Base-by-base conservation (phyloP, 345 rosid species). In the Pugionium cornutum region DNA sequence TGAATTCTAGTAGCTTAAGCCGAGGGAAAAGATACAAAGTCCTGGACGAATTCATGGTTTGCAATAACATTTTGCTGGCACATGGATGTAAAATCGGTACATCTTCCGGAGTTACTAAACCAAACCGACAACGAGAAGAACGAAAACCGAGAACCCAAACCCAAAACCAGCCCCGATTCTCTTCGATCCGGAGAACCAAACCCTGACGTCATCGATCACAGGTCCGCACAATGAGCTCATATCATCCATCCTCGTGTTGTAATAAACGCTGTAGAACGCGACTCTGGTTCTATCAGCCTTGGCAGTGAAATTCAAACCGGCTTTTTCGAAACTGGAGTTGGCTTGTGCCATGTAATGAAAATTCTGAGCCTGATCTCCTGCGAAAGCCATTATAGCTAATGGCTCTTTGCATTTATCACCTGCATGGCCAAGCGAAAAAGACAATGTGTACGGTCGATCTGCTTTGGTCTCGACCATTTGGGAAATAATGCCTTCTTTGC, bases 141-240 rank as follows among this genome's bases (percentile, higher is more conserved):
- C 64, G 28, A 75, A 31, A 30, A 56, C 68, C 78, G 69, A 80
- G 44, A 80, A 18, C 30, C 58, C 74, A 39, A 79, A 30, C 45
- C 76, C 83, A 3, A 82, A 37, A 11, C 78, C 72, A 7, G 77
- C 72, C 3, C 74, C 73, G n/a, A 65, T n/a, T 35, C 57, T 80
- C 10, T 69, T 11, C 4, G 86, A 79, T 30, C 76, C 78, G 0
- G 96, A 81, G 69, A 78, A 83, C 97, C 96, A 88, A 7, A 94
- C 97, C 64, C 85, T 75, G 7, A 94, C 81, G 47, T 90, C 87
- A n/a, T 94, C 99, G 56, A 94, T 80, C 66, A 94, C 99, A 2
- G 99, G 99, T 53, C 99, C 99, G 7, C 99, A 94, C 26, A 94
- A 67, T 2, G 99, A 94, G 82, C 97, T 90, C 99, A 86, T 84